Base-by-base conservation (phyloP, 805 yeast species). In the Cyberlindnera americana region DNA sequence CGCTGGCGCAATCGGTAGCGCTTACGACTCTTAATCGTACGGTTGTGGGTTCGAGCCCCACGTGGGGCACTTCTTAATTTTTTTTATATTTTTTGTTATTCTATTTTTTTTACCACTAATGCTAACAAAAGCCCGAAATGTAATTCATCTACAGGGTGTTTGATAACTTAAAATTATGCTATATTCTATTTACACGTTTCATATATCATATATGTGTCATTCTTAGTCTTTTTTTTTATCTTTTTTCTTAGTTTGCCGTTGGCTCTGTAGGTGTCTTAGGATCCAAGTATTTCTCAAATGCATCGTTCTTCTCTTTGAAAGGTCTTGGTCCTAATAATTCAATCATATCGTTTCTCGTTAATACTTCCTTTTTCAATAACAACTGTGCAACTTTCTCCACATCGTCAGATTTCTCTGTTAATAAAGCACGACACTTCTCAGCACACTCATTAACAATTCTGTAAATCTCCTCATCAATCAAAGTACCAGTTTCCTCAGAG, bases 291-390 rank as follows among this genome's bases (percentile, higher is more conserved):
- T 84, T 83, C 62, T 86, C 88, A 63, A 89, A 88, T 5, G 95
- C 96, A 52, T 87, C 96, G 56, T 87, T 89, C 48, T 77, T 81
- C 59, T 89, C 96, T 17, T 86, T 83, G 72, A 83, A 93, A 11
- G 96, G 96, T 47, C 99, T 75, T 60, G 83, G 83, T 11, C 99
- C 99, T 34, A 93, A 65, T 38, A 93, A 60, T 38, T 85, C 72
- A 43, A 90, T 80, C 95, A 93, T 88, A 58, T 93, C 99, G 53
- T 87, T 95, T 61, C 99, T 78, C 4, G 96, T 87, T 19, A 93
- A 73, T 13, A 88, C 95, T 62, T 93, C 99, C 61, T 91, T 89
- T 40, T 72, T 65, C 55, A 91, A 73, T 47, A 93, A 70, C 53
- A 87, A 88, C 60, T 90, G 83, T 1, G 99, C 99, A 29, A 95